phyloP scores from a whole-genome alignment of 2,329 filamentous ascomycete genomes.

The Alternaria triticimaculans region DNA sequence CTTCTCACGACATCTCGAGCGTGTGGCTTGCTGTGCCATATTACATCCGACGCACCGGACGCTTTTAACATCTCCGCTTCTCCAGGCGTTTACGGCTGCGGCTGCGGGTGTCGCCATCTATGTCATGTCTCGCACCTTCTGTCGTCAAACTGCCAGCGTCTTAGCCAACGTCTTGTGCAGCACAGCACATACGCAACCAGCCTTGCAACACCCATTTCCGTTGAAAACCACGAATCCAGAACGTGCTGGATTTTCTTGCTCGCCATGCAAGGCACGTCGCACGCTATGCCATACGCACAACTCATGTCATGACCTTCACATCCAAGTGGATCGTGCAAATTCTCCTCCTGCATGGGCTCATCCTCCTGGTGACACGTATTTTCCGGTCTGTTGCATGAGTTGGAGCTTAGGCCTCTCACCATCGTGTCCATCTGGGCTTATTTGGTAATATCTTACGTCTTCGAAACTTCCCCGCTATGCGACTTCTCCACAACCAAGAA shows the following conservation, averaged over 20 bases:
- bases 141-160: conserved; percentile 18
- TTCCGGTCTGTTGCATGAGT: conserved; percentile 27
- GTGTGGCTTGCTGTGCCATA: conserved; percentile 11
- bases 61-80: conserved; percentile 17
- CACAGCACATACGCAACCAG: neutral
- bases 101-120: conserved; percentile 22
- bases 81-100: conserved; percentile 5
- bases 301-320: conserved; percentile 4
- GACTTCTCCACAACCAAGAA: conserved; percentile 29
- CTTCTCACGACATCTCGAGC: conserved; percentile 25
- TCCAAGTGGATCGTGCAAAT: conserved; percentile 26
- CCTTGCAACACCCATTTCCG: neutral
- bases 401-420: conserved; percentile 23
- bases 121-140: conserved; percentile 29
- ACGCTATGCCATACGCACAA: neutral
- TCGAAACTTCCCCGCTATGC: conserved; percentile 45
- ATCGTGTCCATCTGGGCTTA: conserved; percentile 24
- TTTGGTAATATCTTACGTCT: conserved; percentile 48
- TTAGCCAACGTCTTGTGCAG: neutral
- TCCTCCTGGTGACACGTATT: conserved; percentile 25
- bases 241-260: neutral
- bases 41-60: conserved; percentile 14
- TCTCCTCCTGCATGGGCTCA: conserved; percentile 25
- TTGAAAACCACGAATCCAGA: neutral
- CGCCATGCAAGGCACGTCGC: neutral